Conservation (phyloP, 2,329 filamentous ascomycete genomes). For the Fusarium ramigenum region DNA sequence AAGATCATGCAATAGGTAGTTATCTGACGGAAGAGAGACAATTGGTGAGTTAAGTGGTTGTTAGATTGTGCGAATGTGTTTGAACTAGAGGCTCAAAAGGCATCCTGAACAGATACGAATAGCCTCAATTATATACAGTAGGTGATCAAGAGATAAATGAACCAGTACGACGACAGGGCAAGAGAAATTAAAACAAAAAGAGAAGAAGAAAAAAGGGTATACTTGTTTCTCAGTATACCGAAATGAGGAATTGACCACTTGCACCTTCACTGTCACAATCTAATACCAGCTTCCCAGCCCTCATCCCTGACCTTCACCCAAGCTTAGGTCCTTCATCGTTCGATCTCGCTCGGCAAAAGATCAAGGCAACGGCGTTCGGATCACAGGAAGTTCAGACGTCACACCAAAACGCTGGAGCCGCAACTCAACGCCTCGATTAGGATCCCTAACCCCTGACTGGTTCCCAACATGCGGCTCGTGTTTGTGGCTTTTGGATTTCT, state of each 20-base stretch:
- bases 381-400: constrained; percentile 29
- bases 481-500: constrained; percentile 31
- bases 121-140: no score
- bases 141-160: neutral
- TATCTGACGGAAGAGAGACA: neutral
- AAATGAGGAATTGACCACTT: neutral
- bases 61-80: neutral
- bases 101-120: neutral
- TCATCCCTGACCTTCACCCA: neutral
- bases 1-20: no score
- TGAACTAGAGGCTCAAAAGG: neutral
- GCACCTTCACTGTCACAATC: neutral
- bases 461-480: constrained; percentile 38
- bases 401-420: constrained; percentile 23
- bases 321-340: neutral
- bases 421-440: constrained; percentile 24
- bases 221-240: no score
- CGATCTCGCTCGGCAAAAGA: constrained; percentile 25
- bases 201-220: no score
- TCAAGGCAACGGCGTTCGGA: constrained; percentile 5
- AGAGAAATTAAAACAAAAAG: neutral
- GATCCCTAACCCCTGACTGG: constrained; percentile 29
- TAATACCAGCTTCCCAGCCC: neutral
- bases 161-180: accelerated
- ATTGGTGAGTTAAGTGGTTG: neutral